A percentile compares a stretch with the other conserved stretches of the same genome.
Conservation (phyloP, 1,284 basidiomycete genomes). For the Moniliophthora roreri region DNA sequence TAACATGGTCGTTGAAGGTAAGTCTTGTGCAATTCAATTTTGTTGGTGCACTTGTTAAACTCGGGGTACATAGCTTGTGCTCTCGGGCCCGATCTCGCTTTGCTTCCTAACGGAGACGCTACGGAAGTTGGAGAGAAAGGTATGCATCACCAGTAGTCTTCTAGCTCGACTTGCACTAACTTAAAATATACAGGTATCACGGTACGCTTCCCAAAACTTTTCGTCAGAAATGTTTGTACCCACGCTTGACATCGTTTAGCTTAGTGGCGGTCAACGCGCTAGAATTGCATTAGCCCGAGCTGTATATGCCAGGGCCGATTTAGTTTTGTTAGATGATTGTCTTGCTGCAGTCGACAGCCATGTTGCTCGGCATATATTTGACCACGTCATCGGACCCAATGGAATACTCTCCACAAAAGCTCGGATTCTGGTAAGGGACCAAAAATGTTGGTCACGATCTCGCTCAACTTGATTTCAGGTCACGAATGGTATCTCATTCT, state of each 20-base stretch:
- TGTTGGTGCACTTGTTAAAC: background rate
- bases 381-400: slow-evolving; percentile 87
- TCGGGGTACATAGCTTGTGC: slow-evolving; percentile 82
- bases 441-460: too few relatives aligned
- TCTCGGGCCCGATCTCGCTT: slow-evolving; percentile 74
- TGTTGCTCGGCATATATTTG: slow-evolving; percentile 49
- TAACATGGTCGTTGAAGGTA: slow-evolving; percentile 73
- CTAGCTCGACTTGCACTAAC: background rate
- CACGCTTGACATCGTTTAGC: slow-evolving; percentile 21
- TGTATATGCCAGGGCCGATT: slow-evolving; percentile 44
- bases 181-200: slow-evolving; percentile 32
- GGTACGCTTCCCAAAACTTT: slow-evolving; percentile 22
- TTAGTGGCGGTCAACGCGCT: slow-evolving; percentile 70
- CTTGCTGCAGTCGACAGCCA: slow-evolving; percentile 57
- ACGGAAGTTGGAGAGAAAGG: slow-evolving; percentile 82
- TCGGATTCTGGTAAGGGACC: slow-evolving; percentile 60
- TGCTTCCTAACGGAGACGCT: slow-evolving; percentile 72
- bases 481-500: slow-evolving; percentile 87
- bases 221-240: background rate
- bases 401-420: slow-evolving; percentile 87
- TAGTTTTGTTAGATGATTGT: slow-evolving; percentile 51
- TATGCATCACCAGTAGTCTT: slow-evolving; percentile 15
- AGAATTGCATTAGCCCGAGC: slow-evolving; percentile 27
- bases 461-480: slow-evolving; percentile 27
- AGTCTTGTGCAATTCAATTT: background rate